These are phyloP conservation scores for Abrus precatorius DNA, from an alignment of 306 rosid genomes.

Conservation along the genomic window DNA sequence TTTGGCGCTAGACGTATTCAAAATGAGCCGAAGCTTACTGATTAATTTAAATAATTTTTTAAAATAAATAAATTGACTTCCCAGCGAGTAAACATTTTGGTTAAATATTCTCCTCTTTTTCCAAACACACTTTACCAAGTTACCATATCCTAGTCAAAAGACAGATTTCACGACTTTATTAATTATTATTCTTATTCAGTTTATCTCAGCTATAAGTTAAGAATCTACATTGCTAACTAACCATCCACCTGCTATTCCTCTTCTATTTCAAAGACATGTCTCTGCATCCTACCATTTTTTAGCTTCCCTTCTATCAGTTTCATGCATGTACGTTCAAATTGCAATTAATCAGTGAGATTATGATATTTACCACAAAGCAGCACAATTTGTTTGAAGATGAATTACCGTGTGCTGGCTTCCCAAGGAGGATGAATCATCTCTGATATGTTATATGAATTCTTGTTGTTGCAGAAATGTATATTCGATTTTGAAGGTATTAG, in stretches of 20 bases:
- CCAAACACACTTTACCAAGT: too few species aligned
- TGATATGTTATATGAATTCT: not conserved
- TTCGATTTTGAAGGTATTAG: not conserved
- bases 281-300: not conserved
- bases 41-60: too few species aligned
- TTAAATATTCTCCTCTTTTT: too few species aligned
- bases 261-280: not conserved
- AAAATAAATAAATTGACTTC: too few species aligned
- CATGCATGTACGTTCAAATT: not conserved
- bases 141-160: too few species aligned
- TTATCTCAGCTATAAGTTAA: not conserved
- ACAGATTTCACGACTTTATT: too few species aligned
- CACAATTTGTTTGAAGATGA: not conserved
- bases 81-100: too few species aligned
- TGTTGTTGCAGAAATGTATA: not conserved
- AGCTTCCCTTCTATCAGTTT: not conserved
- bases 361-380: too few species aligned
- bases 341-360: not conserved
- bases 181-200: not conserved
- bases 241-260: not conserved
- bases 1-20: too few species aligned
- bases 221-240: not conserved
- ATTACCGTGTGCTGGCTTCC: not conserved
- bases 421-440: not conserved
- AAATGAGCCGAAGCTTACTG: too few species aligned